Evolutionary conservation across 2,329 filamentous ascomycete genomes (phyloP), one percentile per base, ranked within the genome.

Genomic region (Zopfia rhizophila): DNA sequence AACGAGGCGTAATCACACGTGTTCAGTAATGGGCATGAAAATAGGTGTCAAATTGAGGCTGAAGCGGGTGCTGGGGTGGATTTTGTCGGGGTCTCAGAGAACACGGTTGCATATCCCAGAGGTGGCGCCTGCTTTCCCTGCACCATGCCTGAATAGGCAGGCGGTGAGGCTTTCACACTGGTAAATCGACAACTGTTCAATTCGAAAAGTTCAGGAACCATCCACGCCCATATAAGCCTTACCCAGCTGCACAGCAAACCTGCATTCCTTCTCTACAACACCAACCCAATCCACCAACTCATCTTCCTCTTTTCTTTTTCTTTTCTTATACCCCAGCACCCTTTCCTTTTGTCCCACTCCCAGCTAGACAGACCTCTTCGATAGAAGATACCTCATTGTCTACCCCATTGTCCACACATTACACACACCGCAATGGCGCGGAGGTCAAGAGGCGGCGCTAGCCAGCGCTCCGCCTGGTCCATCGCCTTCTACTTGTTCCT

Each of bases 401-500:
- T 17, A 35, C 14, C 30, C 28, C 28, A 30, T 13, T 14, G 11
- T 16, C 11, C 19, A 25, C 16, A 16, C 35, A 12, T 14, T 39
- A 36, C 44, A 55, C 56, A 58, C 53, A 61, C 54, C 55, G 78
- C 63, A 63, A 85, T 85, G 82, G 77, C 82, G 66, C 76, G 80
- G 68, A 75, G 79, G 70, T 86, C 85, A 71, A 72, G 76, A 70
- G 69, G 67, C 77, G 82, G 80, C 81, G 83, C 79, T 81, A 84
- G 77, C 80, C 88, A 83, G 82, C 85, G 82, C 73, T 92, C 80
- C 80, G 87, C 86, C 81, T 97, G 82, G 91, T 91, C 84, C 78
- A 84, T 94, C 72, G 80, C 96, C 76, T 87, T 92, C 79, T 97
- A 96, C 81, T 88, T 97, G 66, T 85, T 91, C 72, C 85, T 96